Base-by-base conservation (phyloP, 257 asterid genomes). In the Capsicum baccatum region DNA sequence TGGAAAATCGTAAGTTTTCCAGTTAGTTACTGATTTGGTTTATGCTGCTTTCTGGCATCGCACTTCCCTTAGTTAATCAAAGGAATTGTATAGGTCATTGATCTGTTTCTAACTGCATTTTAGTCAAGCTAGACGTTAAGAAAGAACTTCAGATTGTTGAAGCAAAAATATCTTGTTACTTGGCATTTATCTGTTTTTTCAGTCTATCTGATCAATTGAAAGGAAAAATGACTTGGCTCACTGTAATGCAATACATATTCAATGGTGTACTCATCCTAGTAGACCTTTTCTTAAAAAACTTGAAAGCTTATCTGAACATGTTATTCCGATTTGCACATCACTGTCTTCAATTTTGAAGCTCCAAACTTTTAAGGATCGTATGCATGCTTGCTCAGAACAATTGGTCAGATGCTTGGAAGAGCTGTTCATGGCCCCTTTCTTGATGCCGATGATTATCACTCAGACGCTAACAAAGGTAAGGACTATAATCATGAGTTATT, bases 391-490 rank as follows among this genome's bases (percentile, higher is more conserved):
- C 86, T 74, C 84, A 94, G 97, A 84, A 95, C 98, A 13, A 89
- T 94, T 59, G 98, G 98, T 42, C 88, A 82, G 19, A 87, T 95
- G 94, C 90, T 95, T 82, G 97, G 98, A 54, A 80, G 89, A 60
- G 86, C 79, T 39, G 74, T 91, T 52, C 85, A 92, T 33, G 90
- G 92, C 9, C 57, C 88, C 64, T 95, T 94, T 86, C 84, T 92
- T 50, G 98, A 95, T 86, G 98, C 97, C 0, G 98, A 95, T 82
- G 96, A 94, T 86, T 92, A 88, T 89, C 98, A 95, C 80, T 86
- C 96, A 0, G 89, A 85, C 68, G 83, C 94, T 13, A 95, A 92
- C 92, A 95, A 92, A 92, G 98, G 98, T 91, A 86, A n/a, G 47
- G 79, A 35, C 44, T 37, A 26, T 52, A 21, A 52, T 52, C 48